Base-by-base conservation (phyloP, 2,329 filamentous ascomycete genomes). In the Fusarium longipes region DNA sequence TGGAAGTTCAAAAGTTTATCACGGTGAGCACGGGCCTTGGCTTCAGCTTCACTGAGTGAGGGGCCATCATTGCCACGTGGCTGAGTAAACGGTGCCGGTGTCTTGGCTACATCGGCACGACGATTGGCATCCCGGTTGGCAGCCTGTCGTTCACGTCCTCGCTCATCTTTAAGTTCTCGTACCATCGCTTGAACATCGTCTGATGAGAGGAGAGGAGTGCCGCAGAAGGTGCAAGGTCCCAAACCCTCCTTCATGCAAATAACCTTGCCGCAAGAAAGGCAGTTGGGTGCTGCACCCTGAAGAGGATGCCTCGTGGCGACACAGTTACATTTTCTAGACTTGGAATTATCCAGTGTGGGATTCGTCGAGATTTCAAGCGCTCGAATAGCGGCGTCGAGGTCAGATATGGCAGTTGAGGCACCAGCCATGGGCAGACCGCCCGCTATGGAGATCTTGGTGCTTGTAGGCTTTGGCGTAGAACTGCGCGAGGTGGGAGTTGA, bases 231-330 rank as follows among this genome's bases (percentile, higher is more conserved):
- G 77, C 96, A 99, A 1, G 95, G 95, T 0, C 95, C 95, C 1
- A 98, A 84, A 0, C 96, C 96, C 78, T 99, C 94, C 74, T 96
- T 94, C 24, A 97, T 88, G 77, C 96, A 99, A 54, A 98, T 90
- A 14, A 99, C 93, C 77, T 98, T 98, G 60, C 96, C 96, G 73
- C 96, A 99, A 42, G 86, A 90, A 17, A 96, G 81, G 76, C 96
- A 99, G 76, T 98, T 99, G 1, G 96, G 96, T 0, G 94, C 93
- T 1, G 95, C 93, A n/a, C 88, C 88, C 42, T 97, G 90, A 4
- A 98, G 86, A 1, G 95, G 92, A 77, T 99, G 96, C 3, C 92
- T 87, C 0, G 91, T 89, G 1, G 92, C 96, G 74, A 96, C 93
- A 77, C 96, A 99, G 72, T 91, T 91, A 78, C 96, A 99, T 56